phyloP scores from a whole-genome alignment of 2,329 filamentous ascomycete species.

The Xylogone sp. region DNA sequence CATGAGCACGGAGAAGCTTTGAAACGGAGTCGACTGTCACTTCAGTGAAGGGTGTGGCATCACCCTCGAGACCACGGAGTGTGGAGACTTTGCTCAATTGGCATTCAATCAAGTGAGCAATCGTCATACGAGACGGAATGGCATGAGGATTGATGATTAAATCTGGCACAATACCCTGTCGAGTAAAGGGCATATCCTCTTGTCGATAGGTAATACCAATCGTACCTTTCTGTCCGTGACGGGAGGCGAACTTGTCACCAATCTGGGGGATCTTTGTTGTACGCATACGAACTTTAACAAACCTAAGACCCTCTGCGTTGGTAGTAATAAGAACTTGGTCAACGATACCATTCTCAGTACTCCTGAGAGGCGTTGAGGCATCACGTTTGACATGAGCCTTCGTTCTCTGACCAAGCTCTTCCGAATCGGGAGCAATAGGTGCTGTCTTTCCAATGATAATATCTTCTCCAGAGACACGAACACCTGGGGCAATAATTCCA shows the following conservation, averaged over 20 bases:
- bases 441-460: constrained; percentile 99
- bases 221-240: constrained; percentile 98
- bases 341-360: constrained; percentile 94
- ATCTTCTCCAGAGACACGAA: constrained; percentile 93
- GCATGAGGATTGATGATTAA: constrained; percentile 99
- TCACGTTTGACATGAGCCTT: constrained; percentile 90
- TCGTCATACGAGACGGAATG: constrained; percentile 99
- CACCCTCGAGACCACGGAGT: constrained; percentile 90
- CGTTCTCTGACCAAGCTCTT: constrained; percentile 89
- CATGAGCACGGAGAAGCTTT: constrained; percentile 77
- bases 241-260: constrained; percentile 98
- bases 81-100: constrained; percentile 93
- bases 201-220: constrained; percentile 98
- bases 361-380: constrained; percentile 89
- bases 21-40: constrained; percentile 95
- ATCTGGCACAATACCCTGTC: constrained; percentile 87
- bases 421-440: constrained; percentile 85
- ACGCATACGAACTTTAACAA: constrained; percentile 95
- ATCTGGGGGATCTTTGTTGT: constrained; percentile 99
- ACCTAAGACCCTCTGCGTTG: constrained; percentile 88
- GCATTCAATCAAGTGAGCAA: constrained; percentile 99
- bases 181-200: constrained; percentile 97
- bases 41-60: constrained; percentile 96
- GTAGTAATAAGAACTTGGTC: constrained; percentile 93
- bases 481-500: constrained; percentile 88